Evolutionary conservation across 2,329 filamentous ascomycete genomes (phyloP), one percentile per base, ranked within the genome.

Genomic region (Fusarium xylarioides): DNA sequence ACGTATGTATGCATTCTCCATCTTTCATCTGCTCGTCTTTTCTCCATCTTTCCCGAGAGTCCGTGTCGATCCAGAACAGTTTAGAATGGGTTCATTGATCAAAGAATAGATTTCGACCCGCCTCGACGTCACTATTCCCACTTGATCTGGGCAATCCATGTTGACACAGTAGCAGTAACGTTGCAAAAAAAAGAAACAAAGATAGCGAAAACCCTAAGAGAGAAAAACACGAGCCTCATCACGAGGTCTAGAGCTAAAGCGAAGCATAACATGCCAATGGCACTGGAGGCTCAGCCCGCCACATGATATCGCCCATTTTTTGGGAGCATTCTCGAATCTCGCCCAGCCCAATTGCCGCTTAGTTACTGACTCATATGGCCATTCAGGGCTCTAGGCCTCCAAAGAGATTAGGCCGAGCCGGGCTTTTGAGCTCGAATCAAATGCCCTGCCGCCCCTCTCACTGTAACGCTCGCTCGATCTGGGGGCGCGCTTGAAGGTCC

Each of bases 391-490:
- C 60, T 57, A 57, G 60, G 42, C 38, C 52, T 49, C 43, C 63
- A 63, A 40, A 55, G 46, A 32, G 34, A 23, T 38, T 54, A n/a
- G 46, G 32, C 12, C 37, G 21, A 32, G 18, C n/a, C 49, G 19
- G 57, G n/a, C 32, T 35, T 44, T 49, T 55, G 54, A 61, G 40
- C 52, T 61, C 59, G 65, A 73, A 73, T 73, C 70, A 73, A 65
- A 35, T 49, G 50, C 53, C 46, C 54, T 72, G 64, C 69, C 70
- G 59, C 60, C 70, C 59, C 63, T 72, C 68, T 71, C 42, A 55
- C 19, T 73, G 66, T 44, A 66, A 63, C 26, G 26, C 26, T 26
- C 66, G 34, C 44, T 65, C 49, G 40, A 67, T 73, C 70, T 66
- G 58, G 46, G 66, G 55, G 60, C 46, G 50, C 35, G 32, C 42